phyloP scores from a whole-genome alignment of 345 rosid species.

The Odontarrhena argentea region DNA sequence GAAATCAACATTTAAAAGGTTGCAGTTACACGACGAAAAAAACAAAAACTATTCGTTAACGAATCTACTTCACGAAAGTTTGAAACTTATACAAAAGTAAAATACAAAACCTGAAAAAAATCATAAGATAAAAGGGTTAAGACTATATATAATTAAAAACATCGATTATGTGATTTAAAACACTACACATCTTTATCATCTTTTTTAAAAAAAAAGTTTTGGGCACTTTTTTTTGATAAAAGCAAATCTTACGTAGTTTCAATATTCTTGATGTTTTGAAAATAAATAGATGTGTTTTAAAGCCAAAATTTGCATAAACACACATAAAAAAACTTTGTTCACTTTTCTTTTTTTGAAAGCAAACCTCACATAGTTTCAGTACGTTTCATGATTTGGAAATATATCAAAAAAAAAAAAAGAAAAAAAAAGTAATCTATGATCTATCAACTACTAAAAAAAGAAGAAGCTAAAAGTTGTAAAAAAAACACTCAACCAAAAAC shows the following conservation, averaged over 20 bases:
- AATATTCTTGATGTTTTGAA: constrained; percentile 2
- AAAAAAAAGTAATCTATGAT: background rate
- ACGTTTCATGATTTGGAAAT: constrained; percentile 10
- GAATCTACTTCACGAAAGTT: too few species aligned
- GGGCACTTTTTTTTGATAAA: constrained; percentile 20
- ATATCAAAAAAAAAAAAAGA: background rate
- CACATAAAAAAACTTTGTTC: constrained; percentile 25
- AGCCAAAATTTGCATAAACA: constrained; percentile 30
- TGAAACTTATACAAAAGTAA: too few species aligned
- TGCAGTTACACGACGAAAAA: background rate
- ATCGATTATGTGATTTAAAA: background rate
- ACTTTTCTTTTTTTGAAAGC: constrained; percentile 25
- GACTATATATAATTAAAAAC: background rate
- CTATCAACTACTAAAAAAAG: background rate
- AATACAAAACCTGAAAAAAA: too few species aligned
- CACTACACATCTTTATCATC: background rate
- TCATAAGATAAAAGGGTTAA: too few species aligned
- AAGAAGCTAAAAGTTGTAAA: constrained; percentile 13
- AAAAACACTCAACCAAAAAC: constrained; percentile 29
- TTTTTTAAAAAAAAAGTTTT: background rate
- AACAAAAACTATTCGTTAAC: too few species aligned
- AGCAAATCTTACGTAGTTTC: constrained; percentile 21
- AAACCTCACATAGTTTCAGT: constrained; percentile 7
- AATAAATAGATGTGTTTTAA: background rate
- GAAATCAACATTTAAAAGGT: too few species aligned